phyloP scores from a whole-genome alignment of 1,139 yeast genomes.

The Protomyces gravidus region DNA sequence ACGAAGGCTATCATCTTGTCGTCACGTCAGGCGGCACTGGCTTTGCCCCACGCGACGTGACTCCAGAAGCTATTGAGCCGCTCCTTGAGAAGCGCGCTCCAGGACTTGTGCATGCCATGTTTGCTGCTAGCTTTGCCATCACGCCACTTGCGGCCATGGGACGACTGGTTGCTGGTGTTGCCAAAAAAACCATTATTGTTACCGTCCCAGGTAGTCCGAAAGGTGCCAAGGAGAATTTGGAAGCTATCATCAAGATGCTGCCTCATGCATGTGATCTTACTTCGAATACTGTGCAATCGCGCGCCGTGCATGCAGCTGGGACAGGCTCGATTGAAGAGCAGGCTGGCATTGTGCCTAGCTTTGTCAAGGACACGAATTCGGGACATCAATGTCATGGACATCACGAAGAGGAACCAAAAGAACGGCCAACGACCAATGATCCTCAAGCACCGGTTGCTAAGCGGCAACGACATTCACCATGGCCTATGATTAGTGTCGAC shows the following conservation, averaged over 20 bases:
- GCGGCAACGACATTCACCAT: slow-evolving; percentile 49
- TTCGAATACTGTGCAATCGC: slow-evolving; percentile 39
- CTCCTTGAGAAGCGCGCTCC: slow-evolving; percentile 47
- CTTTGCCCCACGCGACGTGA: slow-evolving; percentile 45
- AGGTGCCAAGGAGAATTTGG: slow-evolving; percentile 47
- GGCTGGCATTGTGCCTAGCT: slow-evolving; percentile 3
- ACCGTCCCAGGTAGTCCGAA: slow-evolving; percentile 53
- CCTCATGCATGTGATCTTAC: slow-evolving; percentile 47
- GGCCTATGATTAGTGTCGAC: slow-evolving; percentile 45
- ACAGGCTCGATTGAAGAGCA: slow-evolving; percentile 36
- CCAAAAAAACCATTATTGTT: slow-evolving; percentile 41
- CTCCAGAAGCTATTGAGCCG: slow-evolving; percentile 50
- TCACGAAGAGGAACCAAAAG: slow-evolving; percentile 32
- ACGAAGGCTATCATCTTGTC: slow-evolving; percentile 37
- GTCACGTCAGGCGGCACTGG: slow-evolving; percentile 54
- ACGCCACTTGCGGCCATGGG: slow-evolving; percentile 49
- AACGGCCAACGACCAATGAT: slow-evolving; percentile 38
- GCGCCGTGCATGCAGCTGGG: slow-evolving; percentile 43
- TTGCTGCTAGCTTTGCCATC: slow-evolving; percentile 42
- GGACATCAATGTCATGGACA: slow-evolving; percentile 35
- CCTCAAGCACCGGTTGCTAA: slow-evolving; percentile 42
- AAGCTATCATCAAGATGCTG: slow-evolving; percentile 42
- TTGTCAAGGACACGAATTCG: slow-evolving; percentile 27
- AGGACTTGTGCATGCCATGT: slow-evolving; percentile 49
- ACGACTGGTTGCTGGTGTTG: slow-evolving; percentile 50